phyloP scores from a whole-genome alignment of 306 rosid species.

The Pyrus communis region DNA sequence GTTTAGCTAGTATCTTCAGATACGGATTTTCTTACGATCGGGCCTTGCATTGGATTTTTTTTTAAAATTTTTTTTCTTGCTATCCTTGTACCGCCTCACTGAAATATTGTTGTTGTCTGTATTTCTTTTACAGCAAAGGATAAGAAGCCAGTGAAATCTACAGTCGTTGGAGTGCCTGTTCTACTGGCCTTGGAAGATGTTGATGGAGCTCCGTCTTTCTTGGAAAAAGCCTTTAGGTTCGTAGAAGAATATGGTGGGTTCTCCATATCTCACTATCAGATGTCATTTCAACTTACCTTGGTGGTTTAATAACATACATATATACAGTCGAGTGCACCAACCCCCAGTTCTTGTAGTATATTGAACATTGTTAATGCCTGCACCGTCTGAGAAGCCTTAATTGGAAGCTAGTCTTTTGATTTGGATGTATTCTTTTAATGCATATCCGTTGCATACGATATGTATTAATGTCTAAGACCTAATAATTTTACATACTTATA shows the following conservation, averaged over 20 bases:
- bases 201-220: constrained; percentile 90
- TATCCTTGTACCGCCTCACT: constrained; percentile 3
- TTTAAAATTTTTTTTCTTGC: neutral
- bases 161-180: constrained; percentile 74
- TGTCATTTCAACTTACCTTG: neutral
- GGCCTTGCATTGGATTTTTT: neutral
- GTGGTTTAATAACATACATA: neutral
- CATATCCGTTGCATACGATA: neutral
- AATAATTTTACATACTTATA: neutral
- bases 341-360: neutral
- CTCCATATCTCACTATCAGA: neutral
- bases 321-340: neutral
- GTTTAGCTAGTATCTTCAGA: neutral
- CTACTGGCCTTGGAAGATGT: constrained; percentile 92
- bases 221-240: constrained; percentile 85
- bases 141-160: constrained; percentile 47
- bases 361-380: neutral
- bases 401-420: neutral
- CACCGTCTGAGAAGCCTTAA: neutral
- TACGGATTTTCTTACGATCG: neutral
- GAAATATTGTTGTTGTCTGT: constrained; percentile 20
- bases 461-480: neutral
- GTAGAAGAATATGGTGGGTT: constrained; percentile 75
- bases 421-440: neutral
- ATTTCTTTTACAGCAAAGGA: constrained; percentile 49